Conservation (phyloP, 345 rosid species). For the Rhodamnia rubescens region DNA sequence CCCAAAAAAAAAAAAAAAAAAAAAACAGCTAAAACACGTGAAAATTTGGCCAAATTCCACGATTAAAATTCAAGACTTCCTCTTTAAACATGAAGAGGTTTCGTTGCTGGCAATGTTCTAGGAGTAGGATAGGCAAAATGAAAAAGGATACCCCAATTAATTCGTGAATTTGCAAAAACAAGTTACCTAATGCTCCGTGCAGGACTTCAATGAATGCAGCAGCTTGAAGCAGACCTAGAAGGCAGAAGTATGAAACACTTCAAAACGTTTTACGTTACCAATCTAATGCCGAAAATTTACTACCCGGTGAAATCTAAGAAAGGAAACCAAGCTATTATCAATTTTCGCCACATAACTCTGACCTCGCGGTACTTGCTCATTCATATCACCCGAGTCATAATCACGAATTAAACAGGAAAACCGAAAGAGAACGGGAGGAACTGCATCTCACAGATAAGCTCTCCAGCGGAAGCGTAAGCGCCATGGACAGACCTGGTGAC, state of each 20-base stretch:
- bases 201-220: conserved; percentile 59
- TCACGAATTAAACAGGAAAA: background rate
- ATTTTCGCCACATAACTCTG: background rate
- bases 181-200: conserved; percentile 72
- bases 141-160: background rate
- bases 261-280: background rate
- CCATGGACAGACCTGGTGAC: conserved; percentile 28
- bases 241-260: conserved; percentile 1
- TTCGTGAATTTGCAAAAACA: background rate
- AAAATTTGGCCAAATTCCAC: background rate
- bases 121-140: background rate
- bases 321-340: background rate
- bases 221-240: conserved; percentile 19
- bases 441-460: conserved; percentile 37
- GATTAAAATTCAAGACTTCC: background rate
- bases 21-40: background rate
- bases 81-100: background rate
- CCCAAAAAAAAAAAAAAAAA: accelerated
- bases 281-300: no score
- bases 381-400: background rate
- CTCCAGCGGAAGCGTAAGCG: conserved; percentile 62
- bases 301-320: background rate
- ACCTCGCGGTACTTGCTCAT: background rate
- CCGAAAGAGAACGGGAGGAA: background rate
- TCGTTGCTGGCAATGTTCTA: background rate